A percentile compares a stretch with the other conserved stretches of the same genome.
These are phyloP conservation scores for Astrothelium subdiscretum DNA, from an alignment of 495 filamentous ascomycete genomes.

Conservation along the genomic window DNA sequence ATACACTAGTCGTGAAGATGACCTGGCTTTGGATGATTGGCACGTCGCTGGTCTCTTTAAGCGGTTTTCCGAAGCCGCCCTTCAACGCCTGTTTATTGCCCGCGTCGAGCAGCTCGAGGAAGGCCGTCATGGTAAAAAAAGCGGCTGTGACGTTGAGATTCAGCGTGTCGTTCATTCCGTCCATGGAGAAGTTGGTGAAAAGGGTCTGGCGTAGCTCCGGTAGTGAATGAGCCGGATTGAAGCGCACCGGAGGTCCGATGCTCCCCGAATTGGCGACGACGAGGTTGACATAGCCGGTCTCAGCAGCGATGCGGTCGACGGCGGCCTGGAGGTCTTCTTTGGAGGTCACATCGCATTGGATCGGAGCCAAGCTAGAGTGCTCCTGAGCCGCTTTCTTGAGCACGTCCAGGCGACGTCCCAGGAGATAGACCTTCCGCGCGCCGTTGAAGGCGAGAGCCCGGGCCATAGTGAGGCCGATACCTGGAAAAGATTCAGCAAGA, in stretches of 20 bases:
- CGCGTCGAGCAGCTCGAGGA: slow-evolving; percentile 31
- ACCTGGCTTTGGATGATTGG: slow-evolving; percentile 22
- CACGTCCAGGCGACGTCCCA: slow-evolving; percentile 47
- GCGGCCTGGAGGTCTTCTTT: slow-evolving; percentile 23
- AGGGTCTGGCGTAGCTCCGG: slow-evolving; percentile 6
- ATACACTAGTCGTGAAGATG: slow-evolving; percentile 25
- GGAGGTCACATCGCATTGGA: slow-evolving; percentile 32
- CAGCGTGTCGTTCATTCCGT: slow-evolving; percentile 15
- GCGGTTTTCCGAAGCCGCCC: not conserved
- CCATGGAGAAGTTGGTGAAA: slow-evolving; percentile 5
- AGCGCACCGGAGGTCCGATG: slow-evolving; percentile 1
- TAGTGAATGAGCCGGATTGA: not conserved
- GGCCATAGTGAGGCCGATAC: slow-evolving; percentile 55
- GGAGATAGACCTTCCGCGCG: slow-evolving; percentile 55
- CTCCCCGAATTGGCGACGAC: slow-evolving; percentile 11
- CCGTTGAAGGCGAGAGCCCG: slow-evolving; percentile 52
- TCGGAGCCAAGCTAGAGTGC: slow-evolving; percentile 24
- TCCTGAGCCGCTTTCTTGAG: slow-evolving; percentile 9
- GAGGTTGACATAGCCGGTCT: slow-evolving; percentile 26
- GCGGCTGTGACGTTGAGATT: slow-evolving; percentile 27
- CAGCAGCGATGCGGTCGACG: slow-evolving; percentile 22
- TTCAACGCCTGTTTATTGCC: slow-evolving; percentile 22
- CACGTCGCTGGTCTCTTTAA: slow-evolving; percentile 17
- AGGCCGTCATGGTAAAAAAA: slow-evolving; percentile 31
- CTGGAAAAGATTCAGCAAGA: slow-evolving; percentile 19